Base-by-base conservation (phyloP, 139 green algal genomes). In the Asterochloris erici region DNA sequence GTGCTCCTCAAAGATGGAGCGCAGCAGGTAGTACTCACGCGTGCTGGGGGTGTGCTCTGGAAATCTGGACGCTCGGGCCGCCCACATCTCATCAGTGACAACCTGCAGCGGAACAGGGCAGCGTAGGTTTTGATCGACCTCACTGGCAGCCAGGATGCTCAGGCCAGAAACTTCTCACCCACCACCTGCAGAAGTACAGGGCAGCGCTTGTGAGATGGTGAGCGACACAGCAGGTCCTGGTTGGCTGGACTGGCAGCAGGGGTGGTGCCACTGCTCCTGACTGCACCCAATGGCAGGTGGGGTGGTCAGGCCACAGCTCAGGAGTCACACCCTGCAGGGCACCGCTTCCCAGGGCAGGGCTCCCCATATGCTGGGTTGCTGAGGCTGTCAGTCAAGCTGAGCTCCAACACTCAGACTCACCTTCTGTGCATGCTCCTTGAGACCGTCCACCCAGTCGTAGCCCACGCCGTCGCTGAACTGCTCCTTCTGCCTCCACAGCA, bases 401-500 rank as follows among this genome's bases (percentile, higher is more conserved):
- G 29, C 74, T 63, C 9, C 38, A 63, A 21, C 12, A 54, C 68
- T n/a, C 14, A 15, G 54, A 1, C 81, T 70, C 63, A 90, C 87
- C 84, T 86, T 81, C 13, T 89, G 83, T 0, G 93, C 90, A 69
- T 97, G 87, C 9, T 89, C 90, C 80, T 93, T 97, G 38, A 97
- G 85, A 17, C 93, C 91, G 80, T 97, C 94, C 12, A 97, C 94
- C 94, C 94, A 97, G 84, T 89, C 85, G 86, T 97, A 97, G 14
- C 94, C 94, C 28, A 97, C 94, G 66, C 96, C 97, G 85, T 99
- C 97, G 47, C 81, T 93, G 94, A 99, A 99, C 94, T 99, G 97
- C 93, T 99, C 97, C 88, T 99, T 99, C 88, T 99, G 97, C 23
- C 97, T 88, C 90, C 91, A 99, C 74, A 99, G 90, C 85, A 98